Conservation (phyloP, 148 eudicot species). For the Salicornia ramosissima region DNA sequence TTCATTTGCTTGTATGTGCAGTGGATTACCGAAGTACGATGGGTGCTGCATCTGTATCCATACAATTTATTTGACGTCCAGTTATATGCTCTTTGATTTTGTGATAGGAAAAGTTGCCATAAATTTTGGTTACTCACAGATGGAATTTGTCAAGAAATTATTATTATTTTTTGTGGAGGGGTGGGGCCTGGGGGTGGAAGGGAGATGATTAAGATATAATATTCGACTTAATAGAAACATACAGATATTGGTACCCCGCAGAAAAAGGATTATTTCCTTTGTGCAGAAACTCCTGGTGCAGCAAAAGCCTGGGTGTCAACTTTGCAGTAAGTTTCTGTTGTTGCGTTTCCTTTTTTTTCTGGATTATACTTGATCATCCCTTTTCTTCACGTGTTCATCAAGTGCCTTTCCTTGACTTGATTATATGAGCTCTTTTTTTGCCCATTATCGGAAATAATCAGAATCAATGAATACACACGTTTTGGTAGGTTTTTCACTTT, state of each 20-base stretch:
- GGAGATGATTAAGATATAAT: constrained; percentile 5
- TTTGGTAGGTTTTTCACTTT: background rate
- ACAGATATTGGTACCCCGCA: constrained; percentile 97
- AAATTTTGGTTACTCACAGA: background rate
- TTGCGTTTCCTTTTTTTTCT: constrained; percentile 16
- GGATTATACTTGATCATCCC: background rate
- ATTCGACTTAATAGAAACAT: constrained; percentile 41
- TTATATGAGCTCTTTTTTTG: background rate
- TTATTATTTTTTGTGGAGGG: background rate
- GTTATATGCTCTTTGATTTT: background rate
- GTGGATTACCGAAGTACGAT: constrained; percentile 93
- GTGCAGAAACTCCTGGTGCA: constrained; percentile 99
- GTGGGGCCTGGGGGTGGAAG: background rate
- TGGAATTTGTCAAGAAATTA: no score
- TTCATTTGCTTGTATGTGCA: constrained; percentile 34
- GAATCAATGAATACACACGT: background rate
- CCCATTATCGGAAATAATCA: background rate
- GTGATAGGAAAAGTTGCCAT: background rate
- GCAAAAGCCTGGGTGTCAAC: constrained; percentile 97
- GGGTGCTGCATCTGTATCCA: constrained; percentile 99
- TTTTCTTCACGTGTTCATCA: background rate
- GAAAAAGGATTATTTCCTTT: constrained; percentile 90
- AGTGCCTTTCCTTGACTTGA: background rate
- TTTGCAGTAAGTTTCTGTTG: constrained; percentile 63
- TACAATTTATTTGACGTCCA: constrained; percentile 5